phyloP scores from a whole-genome alignment of 148 eudicot genomes.

The Rhododendron williamsianum region DNA sequence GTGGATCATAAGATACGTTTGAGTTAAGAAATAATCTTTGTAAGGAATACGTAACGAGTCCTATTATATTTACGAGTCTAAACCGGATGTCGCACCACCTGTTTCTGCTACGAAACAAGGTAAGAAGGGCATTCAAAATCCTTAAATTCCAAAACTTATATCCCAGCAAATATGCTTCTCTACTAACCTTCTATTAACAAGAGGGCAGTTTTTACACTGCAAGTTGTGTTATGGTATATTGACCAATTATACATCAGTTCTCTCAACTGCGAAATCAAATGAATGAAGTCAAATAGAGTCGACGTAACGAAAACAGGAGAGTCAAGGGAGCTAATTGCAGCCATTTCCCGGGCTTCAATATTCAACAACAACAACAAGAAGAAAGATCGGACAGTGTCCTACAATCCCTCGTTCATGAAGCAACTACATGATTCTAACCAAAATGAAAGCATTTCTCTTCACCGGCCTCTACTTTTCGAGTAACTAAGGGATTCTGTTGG shows the following conservation, averaged over 20 bases:
- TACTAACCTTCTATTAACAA: not conserved
- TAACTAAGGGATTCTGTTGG: not conserved
- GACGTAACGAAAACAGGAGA: not conserved
- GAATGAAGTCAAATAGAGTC: not conserved
- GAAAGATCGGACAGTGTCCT: not conserved
- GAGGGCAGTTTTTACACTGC: not conserved
- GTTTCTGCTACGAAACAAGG: not conserved
- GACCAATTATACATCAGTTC: not conserved
- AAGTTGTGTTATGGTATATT: not conserved
- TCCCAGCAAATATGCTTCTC: not conserved
- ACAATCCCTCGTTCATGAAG: not conserved
- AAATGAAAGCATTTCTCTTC: constrained; percentile 1
- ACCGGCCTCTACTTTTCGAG: not conserved
- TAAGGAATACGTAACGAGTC: not conserved
- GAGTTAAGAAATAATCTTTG: not conserved
- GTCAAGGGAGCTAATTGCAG: not conserved
- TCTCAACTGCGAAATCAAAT: not conserved
- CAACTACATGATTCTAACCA: not conserved
- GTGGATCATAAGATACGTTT: not conserved
- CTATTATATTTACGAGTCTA: not conserved
- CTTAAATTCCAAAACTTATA: not conserved
- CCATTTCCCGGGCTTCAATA: not conserved
- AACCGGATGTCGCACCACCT: not conserved
- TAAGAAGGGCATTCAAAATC: not conserved
- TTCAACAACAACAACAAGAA: not conserved